These are phyloP conservation scores for Trypanosoma congolense DNA, from an alignment of 208 protist genomes.

Conservation along the genomic window DNA sequence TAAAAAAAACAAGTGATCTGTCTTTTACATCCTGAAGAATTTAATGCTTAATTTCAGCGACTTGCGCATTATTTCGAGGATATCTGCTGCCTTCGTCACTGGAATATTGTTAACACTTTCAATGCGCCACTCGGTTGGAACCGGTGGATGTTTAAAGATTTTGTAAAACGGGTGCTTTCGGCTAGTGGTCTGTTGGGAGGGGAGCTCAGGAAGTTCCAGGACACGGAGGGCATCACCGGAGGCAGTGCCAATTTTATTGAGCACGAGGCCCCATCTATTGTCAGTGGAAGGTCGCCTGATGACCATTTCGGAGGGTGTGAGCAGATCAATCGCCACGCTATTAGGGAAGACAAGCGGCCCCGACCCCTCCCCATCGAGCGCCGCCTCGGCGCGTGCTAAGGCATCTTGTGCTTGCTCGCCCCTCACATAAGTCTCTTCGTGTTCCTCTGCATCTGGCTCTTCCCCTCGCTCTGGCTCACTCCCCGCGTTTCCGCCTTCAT, in stretches of 20 bases:
- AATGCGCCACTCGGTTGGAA: constrained; percentile 38
- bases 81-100: constrained; percentile 19
- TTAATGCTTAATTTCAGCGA: constrained; percentile 24
- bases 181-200: constrained; percentile 8
- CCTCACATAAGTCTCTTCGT: too few relatives aligned
- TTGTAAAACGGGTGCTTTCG: constrained; percentile 34
- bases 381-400: not conserved
- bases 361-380: constrained; percentile 1
- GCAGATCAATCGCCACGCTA: constrained; percentile 33
- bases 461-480: too few relatives aligned
- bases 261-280: constrained; percentile 43
- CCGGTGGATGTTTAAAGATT: constrained; percentile 28
- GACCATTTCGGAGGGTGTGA: constrained; percentile 45
- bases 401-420: too few relatives aligned
- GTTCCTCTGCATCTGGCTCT: too few relatives aligned
- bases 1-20: not conserved
- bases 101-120: constrained; percentile 36
- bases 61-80: constrained; percentile 32
- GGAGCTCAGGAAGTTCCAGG: constrained; percentile 10
- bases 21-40: constrained; percentile 14
- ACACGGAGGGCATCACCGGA: constrained; percentile 15
- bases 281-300: constrained; percentile 37
- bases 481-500: too few relatives aligned
- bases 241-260: constrained; percentile 23
- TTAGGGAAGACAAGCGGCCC: constrained; percentile 47